Evolutionary conservation across 768 basidiomycete species (phyloP), one percentile per base, ranked within the genome.

Genomic region (Holtermanniella nyarrowii): DNA sequence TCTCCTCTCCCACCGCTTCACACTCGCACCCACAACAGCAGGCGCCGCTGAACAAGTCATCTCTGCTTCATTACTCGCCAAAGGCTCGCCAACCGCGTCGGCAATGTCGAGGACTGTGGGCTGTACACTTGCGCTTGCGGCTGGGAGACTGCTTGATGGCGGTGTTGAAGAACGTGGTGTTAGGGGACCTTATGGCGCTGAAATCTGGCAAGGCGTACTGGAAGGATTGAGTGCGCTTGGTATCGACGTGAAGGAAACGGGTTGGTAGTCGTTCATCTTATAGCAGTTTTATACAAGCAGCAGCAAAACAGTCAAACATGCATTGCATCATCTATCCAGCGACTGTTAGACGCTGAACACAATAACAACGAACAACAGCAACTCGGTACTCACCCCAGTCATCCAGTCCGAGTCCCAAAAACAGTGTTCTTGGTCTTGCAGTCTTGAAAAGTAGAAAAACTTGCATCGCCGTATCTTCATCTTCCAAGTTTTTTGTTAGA

Each of bases 71-170:
- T 68, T 89, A 13, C 74, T 83, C 21, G 72, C 77, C 26, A 84
- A 83, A 58, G 88, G 83, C 1, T 77, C 75, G 18, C 56, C 73
- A 1, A 47, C 56, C 4, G 78, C 77, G 2, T 84, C 85, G 0
- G 90, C 90, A 3, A 95, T 95, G 90, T 80, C 88, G n/a, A 76
- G 82, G 25, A 87, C 85, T 2, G 90, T 95, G 16, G 89, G 89
- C 3, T 71, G 90, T 42, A 90, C 90, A 0, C 80, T 91, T 5
- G 90, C 86, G 1, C 80, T 89, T 61, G 88, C 88, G 1, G 81
- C 88, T 1, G 66, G 85, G 59, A 75, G 76, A 26, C 76, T 89
- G 4, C 70, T 86, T 37, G 83, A 87, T 63, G 85, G 84, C 0
- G 72, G 74, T 50, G 72, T 68, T 70, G 48, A 49, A 18, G 49